Conservation (phyloP, 2,329 filamentous ascomycete species). For the Fusarium miscanthi region DNA sequence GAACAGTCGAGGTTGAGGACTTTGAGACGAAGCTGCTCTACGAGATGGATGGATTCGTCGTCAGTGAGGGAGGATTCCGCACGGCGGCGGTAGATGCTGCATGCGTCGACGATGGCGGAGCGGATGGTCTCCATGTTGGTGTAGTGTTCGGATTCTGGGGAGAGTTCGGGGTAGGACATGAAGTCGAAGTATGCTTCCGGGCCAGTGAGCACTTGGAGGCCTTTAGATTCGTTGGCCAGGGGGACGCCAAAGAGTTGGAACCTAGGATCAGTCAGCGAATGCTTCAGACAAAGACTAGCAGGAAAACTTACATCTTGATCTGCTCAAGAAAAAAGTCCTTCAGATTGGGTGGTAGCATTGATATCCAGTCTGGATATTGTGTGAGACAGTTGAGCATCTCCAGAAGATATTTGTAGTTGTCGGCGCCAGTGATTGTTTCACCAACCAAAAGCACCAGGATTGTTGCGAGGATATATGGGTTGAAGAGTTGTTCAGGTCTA, state of each 20-base stretch:
- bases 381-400: conserved; percentile 51
- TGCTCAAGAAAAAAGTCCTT: conserved; percentile 48
- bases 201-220: conserved; percentile 36
- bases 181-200: conserved; percentile 45
- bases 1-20: conserved; percentile 44
- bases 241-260: conserved; percentile 48
- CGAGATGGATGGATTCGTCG: conserved; percentile 41
- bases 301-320: conserved; percentile 45
- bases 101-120: conserved; percentile 43
- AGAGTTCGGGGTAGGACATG: conserved; percentile 40
- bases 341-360: conserved; percentile 25
- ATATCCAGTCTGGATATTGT: conserved; percentile 33
- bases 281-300: too few species aligned
- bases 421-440: conserved; percentile 55
- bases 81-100: conserved; percentile 43
- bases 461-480: conserved; percentile 51
- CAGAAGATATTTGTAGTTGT: conserved; percentile 51
- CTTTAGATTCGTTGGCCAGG: conserved; percentile 44
- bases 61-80: conserved; percentile 33
- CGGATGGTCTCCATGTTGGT: conserved; percentile 37
- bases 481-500: conserved; percentile 48
- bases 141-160: conserved; percentile 32
- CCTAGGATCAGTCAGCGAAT: conserved; percentile 21
- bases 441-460: conserved; percentile 54
- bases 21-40: conserved; percentile 49